These are phyloP conservation scores for Trichocladium antarcticum DNA, from an alignment of 495 filamentous ascomycete genomes.

Conservation along the genomic window DNA sequence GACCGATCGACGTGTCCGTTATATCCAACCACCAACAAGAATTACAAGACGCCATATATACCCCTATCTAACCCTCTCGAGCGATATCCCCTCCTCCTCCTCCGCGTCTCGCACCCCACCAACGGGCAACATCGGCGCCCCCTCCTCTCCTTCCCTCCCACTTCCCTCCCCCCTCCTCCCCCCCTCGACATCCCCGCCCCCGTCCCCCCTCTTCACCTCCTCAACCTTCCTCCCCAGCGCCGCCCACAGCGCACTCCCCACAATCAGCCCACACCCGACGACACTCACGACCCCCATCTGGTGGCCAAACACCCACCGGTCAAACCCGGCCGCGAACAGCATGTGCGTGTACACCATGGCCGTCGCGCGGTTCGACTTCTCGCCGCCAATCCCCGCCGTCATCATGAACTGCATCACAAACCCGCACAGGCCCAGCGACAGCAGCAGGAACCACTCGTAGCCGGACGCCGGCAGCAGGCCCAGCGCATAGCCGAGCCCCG, in stretches of 20 bases:
- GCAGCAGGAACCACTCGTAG: slow-evolving; percentile 60
- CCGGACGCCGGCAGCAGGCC: slow-evolving; percentile 42
- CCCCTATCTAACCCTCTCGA: slow-evolving; percentile 4
- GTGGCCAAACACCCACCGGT: slow-evolving; percentile 65
- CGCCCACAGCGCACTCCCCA: slow-evolving; percentile 72
- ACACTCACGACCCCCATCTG: slow-evolving; percentile 56
- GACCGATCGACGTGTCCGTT: too few relatives aligned
- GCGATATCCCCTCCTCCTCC: slow-evolving; percentile 1
- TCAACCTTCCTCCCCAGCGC: slow-evolving; percentile 43
- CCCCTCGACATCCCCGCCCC: background rate
- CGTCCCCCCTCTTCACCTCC: slow-evolving; percentile 2
- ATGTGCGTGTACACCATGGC: slow-evolving; percentile 90
- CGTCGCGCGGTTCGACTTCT: slow-evolving; percentile 58
- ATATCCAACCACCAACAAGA: too few relatives aligned
- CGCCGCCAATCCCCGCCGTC: slow-evolving; percentile 66
- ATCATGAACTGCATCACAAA: slow-evolving; percentile 81
- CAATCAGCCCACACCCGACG: slow-evolving; percentile 63
- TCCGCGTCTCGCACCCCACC: slow-evolving; percentile 6
- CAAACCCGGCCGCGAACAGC: slow-evolving; percentile 78
- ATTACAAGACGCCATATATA: background rate
- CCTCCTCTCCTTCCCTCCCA: slow-evolving; percentile 14
- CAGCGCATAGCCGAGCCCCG: slow-evolving; percentile 31
- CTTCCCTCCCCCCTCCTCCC: background rate
- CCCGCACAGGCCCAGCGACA: slow-evolving; percentile 61
- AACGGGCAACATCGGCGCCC: slow-evolving; percentile 13